A percentile compares a stretch with the other conserved stretches of the same genome.
Evolutionary conservation across 2,329 filamentous ascomycete species (phyloP).

Genomic region (Cephalotrichum gorgonifer): DNA sequence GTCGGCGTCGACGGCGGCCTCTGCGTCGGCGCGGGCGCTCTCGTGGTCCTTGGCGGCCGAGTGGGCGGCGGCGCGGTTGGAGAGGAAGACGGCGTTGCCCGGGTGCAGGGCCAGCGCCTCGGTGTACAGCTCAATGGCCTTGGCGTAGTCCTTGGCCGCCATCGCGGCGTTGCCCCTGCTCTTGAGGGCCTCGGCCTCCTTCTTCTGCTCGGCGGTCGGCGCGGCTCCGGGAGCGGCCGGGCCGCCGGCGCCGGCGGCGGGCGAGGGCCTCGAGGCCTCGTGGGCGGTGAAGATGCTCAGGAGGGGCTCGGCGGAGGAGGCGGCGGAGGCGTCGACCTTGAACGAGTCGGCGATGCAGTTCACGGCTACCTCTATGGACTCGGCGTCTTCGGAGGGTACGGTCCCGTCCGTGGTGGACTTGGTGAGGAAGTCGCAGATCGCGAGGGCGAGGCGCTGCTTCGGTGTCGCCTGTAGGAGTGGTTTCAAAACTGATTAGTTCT

Average conservation of each 20-base stretch:
- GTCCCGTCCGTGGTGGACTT: constrained; percentile 81
- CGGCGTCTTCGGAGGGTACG: constrained; percentile 75
- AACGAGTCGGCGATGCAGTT: constrained; percentile 94
- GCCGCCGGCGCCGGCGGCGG: constrained; percentile 23
- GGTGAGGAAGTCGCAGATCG: constrained; percentile 90
- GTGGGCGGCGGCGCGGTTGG: constrained; percentile 92
- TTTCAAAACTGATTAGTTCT: too few species aligned
- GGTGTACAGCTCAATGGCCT: constrained; percentile 79
- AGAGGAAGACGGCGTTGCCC: constrained; percentile 89
- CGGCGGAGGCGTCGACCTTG: constrained; percentile 77
- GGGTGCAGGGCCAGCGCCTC: constrained; percentile 74
- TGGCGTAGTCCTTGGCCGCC: constrained; percentile 80
- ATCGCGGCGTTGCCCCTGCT: constrained; percentile 88
- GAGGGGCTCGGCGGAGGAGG: constrained; percentile 71
- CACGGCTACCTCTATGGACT: constrained; percentile 87
- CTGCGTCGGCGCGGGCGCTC: constrained; percentile 76
- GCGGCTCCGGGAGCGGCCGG: constrained; percentile 20
- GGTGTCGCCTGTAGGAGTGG: constrained; percentile 35
- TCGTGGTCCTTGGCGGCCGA: constrained; percentile 76
- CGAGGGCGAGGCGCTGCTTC: constrained; percentile 85
- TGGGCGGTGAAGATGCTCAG: constrained; percentile 90
- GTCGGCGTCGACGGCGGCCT: constrained; percentile 79
- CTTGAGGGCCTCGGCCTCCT: constrained; percentile 82
- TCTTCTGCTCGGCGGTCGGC: constrained; percentile 50
- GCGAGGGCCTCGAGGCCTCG: constrained; percentile 68